Base-by-base conservation (phyloP, 2,329 filamentous ascomycete genomes). In the Diaporthe sp. region DNA sequence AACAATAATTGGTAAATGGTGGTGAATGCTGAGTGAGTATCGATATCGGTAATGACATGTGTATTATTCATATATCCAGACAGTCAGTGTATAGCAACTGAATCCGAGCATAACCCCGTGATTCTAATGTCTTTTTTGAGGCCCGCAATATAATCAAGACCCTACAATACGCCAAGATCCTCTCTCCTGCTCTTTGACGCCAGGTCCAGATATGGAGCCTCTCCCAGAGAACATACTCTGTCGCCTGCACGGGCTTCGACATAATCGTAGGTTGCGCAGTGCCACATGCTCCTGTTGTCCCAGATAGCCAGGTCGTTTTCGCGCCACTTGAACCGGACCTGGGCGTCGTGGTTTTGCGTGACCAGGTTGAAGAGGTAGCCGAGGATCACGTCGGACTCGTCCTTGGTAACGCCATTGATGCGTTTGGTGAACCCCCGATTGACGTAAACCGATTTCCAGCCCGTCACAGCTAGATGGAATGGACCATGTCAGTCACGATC, bases 231-330 rank as follows among this genome's bases (percentile, higher is more conserved):
- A 50, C 81, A 83, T 0, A 86, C 85, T 0, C 85, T 80, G 72
- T 86, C 83, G 5, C 85, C 85, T n/a, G 82, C 81, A 4, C 85
- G 80, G 1, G 84, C 83, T 9, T 83, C 84, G 4, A 78, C 84
- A 17, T 92, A 93, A 77, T 93, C 92, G 76, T 89, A 92, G 0
- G 90, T 93, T 0, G 90, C 91, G 50, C 87, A 85, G 75, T 88
- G 86, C 77, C 83, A 85, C 15, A 84, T 87, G 40, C 82, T 86
- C 68, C 87, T 82, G 78, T 93, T 93, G 79, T 94, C 92, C 92
- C 92, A 94, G 77, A 93, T 91, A 1, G 90, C 89, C 6, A 87
- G 79, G 77, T 90, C 88, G 73, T 89, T 89, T 78, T 86, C 83
- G 71, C 82, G 83, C 88, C 88, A 90, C 70, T 84, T 84, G 78